Evolutionary conservation across 2,329 filamentous ascomycete genomes (phyloP).

Genomic region (Aspergillus thermomutatus): DNA sequence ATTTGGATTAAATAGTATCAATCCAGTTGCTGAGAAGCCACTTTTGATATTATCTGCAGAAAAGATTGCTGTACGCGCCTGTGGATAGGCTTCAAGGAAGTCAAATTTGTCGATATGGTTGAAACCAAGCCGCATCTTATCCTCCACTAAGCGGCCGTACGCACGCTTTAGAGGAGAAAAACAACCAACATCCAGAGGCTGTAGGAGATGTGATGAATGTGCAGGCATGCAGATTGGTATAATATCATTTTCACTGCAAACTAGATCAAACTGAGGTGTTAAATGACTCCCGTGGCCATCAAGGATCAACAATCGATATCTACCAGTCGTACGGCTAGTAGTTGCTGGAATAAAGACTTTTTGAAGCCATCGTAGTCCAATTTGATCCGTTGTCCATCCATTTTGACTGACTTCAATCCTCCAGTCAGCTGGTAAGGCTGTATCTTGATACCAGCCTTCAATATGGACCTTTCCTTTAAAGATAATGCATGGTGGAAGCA

Average conservation of each 20-base stretch:
- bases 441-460: constrained; percentile 7
- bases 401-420: constrained; percentile 1
- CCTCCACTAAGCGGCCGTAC: background rate
- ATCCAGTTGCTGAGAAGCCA: constrained; percentile 2
- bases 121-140: background rate
- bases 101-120: constrained; percentile 10
- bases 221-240: constrained; percentile 5
- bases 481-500: constrained; percentile 2
- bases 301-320: constrained; percentile 11
- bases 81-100: constrained; percentile 2
- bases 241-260: constrained; percentile 13
- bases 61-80: background rate
- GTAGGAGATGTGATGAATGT: constrained; percentile 1
- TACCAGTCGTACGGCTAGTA: background rate
- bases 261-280: constrained; percentile 9
- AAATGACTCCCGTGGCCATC: constrained; percentile 13
- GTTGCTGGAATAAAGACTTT: background rate
- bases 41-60: constrained; percentile 2
- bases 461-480: constrained; percentile 9
- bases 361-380: background rate
- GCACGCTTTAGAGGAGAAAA: constrained; percentile 4
- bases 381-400: too few relatives aligned
- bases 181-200: constrained; percentile 12
- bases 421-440: background rate
- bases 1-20: constrained; percentile 1